Conservation (phyloP, 2,329 filamentous ascomycete species). For the Calonectria pseudoreteaudii region DNA sequence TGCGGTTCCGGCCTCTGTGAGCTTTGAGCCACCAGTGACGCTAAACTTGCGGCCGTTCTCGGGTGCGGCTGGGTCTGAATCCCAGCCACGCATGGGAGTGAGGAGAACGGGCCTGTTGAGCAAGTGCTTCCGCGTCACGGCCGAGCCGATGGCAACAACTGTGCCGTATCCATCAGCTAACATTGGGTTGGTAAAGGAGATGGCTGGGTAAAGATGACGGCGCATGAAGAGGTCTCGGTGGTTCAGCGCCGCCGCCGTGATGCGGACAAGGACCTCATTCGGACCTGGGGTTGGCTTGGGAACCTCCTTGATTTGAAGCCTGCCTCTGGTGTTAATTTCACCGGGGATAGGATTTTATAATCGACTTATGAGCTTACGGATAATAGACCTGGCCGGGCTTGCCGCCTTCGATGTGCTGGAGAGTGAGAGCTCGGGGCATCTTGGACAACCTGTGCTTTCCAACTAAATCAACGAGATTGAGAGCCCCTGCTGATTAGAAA, state of each 20-base stretch:
- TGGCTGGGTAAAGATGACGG: conserved; percentile 89
- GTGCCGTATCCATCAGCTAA: conserved; percentile 85
- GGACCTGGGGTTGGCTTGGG: conserved; percentile 73
- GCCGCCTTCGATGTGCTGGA: conserved; percentile 76
- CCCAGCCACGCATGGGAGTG: conserved; percentile 84
- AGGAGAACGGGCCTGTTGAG: conserved; percentile 79
- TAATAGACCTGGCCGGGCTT: conserved; percentile 93
- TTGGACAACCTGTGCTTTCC: conserved; percentile 8
- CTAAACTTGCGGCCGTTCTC: conserved; percentile 71
- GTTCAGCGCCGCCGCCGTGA: conserved; percentile 87
- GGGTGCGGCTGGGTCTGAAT: conserved; percentile 76
- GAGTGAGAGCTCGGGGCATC: conserved; percentile 69
- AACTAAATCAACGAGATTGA: neutral
- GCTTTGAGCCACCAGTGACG: conserved; percentile 77
- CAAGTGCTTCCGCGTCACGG: conserved; percentile 51
- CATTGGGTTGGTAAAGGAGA: conserved; percentile 82
- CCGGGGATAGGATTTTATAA: neutral
- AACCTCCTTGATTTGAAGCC: conserved; percentile 70
- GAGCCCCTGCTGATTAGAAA: neutral
- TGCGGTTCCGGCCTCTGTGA: conserved; percentile 73
- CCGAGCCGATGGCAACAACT: conserved; percentile 73
- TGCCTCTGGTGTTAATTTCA: conserved; percentile 43
- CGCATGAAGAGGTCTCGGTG: conserved; percentile 96
- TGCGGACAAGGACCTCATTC: conserved; percentile 78
- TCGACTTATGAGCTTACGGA: conserved; percentile 62